phyloP scores from a whole-genome alignment of 257 asterid genomes.

The Jaltomata sinuosa region DNA sequence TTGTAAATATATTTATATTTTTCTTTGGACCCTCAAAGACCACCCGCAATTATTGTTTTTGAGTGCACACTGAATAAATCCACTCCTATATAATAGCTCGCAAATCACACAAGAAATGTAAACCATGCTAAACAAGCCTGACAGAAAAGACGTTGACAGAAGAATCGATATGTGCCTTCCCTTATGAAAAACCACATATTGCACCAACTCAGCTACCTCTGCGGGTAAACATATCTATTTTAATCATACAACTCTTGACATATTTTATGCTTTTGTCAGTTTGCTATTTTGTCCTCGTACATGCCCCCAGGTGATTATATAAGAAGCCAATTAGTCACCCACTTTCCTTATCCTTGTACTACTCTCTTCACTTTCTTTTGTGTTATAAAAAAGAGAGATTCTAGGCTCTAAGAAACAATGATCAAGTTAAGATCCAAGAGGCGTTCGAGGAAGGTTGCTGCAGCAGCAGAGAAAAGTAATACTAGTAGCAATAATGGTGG shows the following conservation, averaged over 20 bases:
- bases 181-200: too few species aligned
- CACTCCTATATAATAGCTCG: too few species aligned
- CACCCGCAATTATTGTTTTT: too few species aligned
- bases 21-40: too few species aligned
- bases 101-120: too few species aligned
- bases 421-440: constrained; percentile 56
- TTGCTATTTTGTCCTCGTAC: constrained; percentile 19
- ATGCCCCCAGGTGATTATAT: constrained; percentile 23
- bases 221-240: background rate
- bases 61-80: too few species aligned
- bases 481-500: background rate
- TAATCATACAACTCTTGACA: background rate
- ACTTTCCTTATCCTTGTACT: constrained; percentile 1
- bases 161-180: too few species aligned
- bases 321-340: constrained; percentile 10
- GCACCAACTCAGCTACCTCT: too few species aligned
- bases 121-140: too few species aligned
- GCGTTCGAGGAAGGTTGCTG: constrained; percentile 30
- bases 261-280: constrained; percentile 9
- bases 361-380: background rate
- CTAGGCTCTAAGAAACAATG: constrained; percentile 13
- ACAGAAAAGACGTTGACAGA: too few species aligned
- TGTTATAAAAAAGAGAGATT: background rate
- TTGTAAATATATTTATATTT: too few species aligned
- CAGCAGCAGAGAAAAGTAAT: background rate